These are phyloP conservation scores for Paramecium sonneborni DNA, from an alignment of 73 alveolate genomes.

Conservation along the genomic window DNA sequence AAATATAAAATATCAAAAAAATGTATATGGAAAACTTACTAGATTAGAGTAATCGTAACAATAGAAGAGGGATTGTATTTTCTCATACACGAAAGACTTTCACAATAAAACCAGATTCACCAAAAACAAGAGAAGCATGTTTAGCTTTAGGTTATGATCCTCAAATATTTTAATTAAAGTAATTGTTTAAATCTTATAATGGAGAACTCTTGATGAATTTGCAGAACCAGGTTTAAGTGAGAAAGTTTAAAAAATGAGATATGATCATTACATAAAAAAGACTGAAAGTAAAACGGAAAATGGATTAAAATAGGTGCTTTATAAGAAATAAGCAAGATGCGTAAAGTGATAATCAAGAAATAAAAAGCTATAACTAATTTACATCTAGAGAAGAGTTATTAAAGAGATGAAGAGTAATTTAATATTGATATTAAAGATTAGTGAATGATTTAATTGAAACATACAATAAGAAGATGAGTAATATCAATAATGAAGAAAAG, in stretches of 20 bases:
- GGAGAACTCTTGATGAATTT: background rate
- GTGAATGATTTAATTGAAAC: conserved; percentile 28
- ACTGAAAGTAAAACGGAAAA: conserved; percentile 49
- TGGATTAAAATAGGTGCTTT: conserved; percentile 19
- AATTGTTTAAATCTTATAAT: background rate
- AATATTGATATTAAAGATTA: background rate
- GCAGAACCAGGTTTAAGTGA: conserved; percentile 11
- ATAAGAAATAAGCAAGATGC: background rate
- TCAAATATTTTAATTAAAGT: background rate
- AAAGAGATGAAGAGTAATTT: background rate
- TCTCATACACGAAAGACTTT: background rate
- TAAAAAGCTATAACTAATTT: background rate
- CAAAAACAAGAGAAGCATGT: conserved; percentile 47
- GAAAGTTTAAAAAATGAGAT: conserved; percentile 8
- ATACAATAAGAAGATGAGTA: background rate
- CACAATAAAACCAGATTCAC: conserved; percentile 15
- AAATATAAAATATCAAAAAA: background rate
- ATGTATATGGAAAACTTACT: background rate
- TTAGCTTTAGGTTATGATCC: conserved; percentile 32
- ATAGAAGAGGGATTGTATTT: background rate
- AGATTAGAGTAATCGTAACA: background rate
- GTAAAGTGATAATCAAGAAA: conserved; percentile 14
- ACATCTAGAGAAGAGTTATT: background rate
- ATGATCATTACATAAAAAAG: conserved; percentile 26
- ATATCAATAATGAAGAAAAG: background rate